phyloP scores from a whole-genome alignment of 2,329 filamentous ascomycete genomes.

The Colletotrichum tropicale region DNA sequence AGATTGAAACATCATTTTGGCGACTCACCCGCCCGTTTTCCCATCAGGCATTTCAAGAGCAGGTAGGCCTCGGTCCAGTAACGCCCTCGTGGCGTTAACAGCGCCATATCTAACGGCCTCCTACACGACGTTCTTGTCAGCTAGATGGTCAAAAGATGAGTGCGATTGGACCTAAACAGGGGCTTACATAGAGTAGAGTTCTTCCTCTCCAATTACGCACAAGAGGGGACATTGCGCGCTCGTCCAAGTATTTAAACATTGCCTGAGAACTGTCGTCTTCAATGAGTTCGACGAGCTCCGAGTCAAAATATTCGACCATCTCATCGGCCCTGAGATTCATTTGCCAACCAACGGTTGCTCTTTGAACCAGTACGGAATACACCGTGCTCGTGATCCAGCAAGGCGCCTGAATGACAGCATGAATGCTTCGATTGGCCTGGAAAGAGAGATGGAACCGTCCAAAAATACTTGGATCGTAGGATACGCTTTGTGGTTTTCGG shows the following conservation, averaged over 20 bases:
- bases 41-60: not conserved
- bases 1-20: too few species aligned
- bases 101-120: fast-evolving
- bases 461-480: not conserved
- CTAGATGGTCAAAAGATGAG: too few species aligned
- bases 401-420: not conserved
- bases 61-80: too few species aligned
- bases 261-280: fast-evolving
- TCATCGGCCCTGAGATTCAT: not conserved
- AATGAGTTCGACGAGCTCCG: fast-evolving
- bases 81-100: too few species aligned
- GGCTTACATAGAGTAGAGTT: not conserved
- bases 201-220: not conserved
- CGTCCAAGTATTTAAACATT: fast-evolving
- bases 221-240: not conserved
- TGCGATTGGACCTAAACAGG: fast-evolving
- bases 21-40: too few species aligned
- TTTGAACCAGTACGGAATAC: not conserved
- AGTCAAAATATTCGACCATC: fast-evolving
- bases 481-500: not conserved
- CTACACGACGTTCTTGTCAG: fast-evolving
- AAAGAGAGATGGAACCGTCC: not conserved
- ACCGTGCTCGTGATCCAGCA: not conserved
- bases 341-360: not conserved
- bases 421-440: not conserved